Evolutionary conservation across 495 filamentous ascomycete species (phyloP), one percentile per base, ranked within the genome.

Genomic region (Corynascus novoguineensis): DNA sequence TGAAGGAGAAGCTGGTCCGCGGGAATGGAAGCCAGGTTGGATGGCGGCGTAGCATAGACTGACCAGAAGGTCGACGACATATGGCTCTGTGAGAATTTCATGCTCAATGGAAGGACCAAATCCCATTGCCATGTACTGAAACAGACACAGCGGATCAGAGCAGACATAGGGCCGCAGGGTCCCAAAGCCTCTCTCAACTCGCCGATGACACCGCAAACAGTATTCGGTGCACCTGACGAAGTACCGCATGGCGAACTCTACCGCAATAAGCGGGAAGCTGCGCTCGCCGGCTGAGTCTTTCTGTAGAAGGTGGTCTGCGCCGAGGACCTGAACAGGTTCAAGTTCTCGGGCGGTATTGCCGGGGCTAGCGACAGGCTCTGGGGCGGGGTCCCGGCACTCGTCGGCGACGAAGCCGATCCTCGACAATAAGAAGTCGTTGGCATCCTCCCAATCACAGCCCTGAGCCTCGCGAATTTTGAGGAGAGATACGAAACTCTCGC

Each of bases 121-220:
- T 0, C 89, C 90, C 25, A 93, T 76, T n/a, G 80, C 78, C 82
- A 96, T 88, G 73, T 95, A 96, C 64, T 97, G 92, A 60, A 90
- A 93, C 2, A 96, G 73, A 64, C 92, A 97, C 8, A 97, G 76
- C 4, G 79, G 80, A 19, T 83, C 81, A 27, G 81, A 83, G 75
- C 92, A 97, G 19, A 96, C 90, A 62, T 93, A 96, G 0, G 92
- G 92, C 57, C 90, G 92, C 41, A 97, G 73, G n/a, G 92, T 86
- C 61, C 92, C 88, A 45, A 95, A 87, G 7, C 82, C 80, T 6
- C 78, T 78, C n/a, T 81, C 67, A 29, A 89, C 77, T 63, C 80
- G 87, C 62, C 81, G 80, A 67, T 95, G 88, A 62, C 92, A 97
- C 14, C 91, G 83, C 37, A 95, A 78, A 66, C 92, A 97, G 66